Evolutionary conservation across 139 green algal genomes (phyloP).

Genomic region (Chlorokybus atmophyticus): DNA sequence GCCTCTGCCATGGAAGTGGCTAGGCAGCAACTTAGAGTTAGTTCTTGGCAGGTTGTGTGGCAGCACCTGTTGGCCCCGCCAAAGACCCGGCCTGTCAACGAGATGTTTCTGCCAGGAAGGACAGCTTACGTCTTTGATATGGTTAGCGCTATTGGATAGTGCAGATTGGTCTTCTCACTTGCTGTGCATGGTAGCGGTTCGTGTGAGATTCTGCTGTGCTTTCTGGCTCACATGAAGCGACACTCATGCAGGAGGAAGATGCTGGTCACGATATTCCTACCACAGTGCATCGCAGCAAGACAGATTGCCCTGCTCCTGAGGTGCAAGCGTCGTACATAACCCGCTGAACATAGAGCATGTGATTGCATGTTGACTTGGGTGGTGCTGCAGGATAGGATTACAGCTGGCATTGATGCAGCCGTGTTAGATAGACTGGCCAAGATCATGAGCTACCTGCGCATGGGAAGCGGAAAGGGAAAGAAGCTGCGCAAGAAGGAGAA

Average conservation of each 20-base stretch:
- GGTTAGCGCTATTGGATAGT: constrained; percentile 28
- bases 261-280: constrained; percentile 56
- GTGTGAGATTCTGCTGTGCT: too few species aligned
- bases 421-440: constrained; percentile 65
- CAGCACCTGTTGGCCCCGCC: constrained; percentile 9
- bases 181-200: too few species aligned
- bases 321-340: too few species aligned
- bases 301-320: constrained; percentile 57
- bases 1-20: too few species aligned
- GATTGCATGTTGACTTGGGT: too few species aligned
- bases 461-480: constrained; percentile 21
- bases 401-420: constrained; percentile 4
- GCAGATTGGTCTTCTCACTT: neutral
- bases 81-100: constrained; percentile 26
- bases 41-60: constrained; percentile 7
- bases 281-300: constrained; percentile 68
- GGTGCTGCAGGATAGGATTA: constrained; percentile 13
- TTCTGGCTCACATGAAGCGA: too few species aligned
- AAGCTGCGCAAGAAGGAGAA: neutral
- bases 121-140: constrained; percentile 81
- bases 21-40: too few species aligned
- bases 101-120: constrained; percentile 57
- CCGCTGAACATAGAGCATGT: too few species aligned
- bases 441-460: constrained; percentile 75
- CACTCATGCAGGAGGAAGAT: constrained; percentile 16